Evolutionary conservation across 352 stramenopile species (phyloP).

Genomic region (Thraustochytrium sp.): DNA sequence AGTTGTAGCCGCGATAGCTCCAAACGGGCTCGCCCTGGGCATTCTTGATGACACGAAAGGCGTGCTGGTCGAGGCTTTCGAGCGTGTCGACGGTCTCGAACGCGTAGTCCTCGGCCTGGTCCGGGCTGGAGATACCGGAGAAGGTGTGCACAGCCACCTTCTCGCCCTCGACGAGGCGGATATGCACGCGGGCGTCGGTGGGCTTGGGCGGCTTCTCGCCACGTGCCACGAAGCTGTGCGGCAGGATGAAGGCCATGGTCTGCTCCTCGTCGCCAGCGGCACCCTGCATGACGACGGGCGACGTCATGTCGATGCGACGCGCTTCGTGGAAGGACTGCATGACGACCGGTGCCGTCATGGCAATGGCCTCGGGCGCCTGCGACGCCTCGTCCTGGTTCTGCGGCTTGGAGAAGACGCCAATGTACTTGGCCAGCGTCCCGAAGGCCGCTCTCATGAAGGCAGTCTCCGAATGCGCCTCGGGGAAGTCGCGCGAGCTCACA

Average conservation of each 20-base stretch:
- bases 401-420: conserved; percentile 33
- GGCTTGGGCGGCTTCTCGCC: conserved; percentile 11
- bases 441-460: conserved; percentile 22
- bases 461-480: neutral
- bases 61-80: neutral
- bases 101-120: neutral
- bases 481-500: conserved; percentile 33
- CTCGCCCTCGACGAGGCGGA: neutral
- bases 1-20: conserved; percentile 36
- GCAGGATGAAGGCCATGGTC: conserved; percentile 44
- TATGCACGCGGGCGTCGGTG: neutral
- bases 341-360: conserved; percentile 43
- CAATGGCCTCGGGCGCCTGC: conserved; percentile 7
- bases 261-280: neutral
- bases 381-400: conserved; percentile 12
- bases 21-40: conserved; percentile 15
- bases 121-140: neutral
- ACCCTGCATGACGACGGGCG: neutral
- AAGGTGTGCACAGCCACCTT: conserved; percentile 23
- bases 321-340: neutral
- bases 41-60: neutral
- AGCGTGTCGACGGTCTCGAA: neutral
- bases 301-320: neutral
- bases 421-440: conserved; percentile 40
- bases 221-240: conserved; percentile 20